Percentiles rank a stretch among this genome's conserved stretches.
phyloP scores from a whole-genome alignment of 2,329 filamentous ascomycete species.

The Plenodomus biglobosus region DNA sequence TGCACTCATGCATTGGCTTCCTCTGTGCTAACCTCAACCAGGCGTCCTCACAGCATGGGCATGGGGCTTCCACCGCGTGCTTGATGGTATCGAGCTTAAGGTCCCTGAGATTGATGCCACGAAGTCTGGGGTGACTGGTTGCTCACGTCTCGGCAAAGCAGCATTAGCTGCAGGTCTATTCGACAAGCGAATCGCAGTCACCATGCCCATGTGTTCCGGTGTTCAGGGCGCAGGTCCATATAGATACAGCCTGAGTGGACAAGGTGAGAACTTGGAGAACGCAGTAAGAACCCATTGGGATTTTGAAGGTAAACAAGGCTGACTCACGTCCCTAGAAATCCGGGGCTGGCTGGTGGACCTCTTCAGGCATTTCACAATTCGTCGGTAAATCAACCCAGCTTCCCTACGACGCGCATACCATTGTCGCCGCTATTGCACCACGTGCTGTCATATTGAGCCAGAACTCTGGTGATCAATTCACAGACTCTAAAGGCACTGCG shows the following conservation, averaged over 20 bases:
- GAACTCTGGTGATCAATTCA: slow-evolving; percentile 49
- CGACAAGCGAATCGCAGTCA: slow-evolving; percentile 41
- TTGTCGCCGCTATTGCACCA: slow-evolving; percentile 40
- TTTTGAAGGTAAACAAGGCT: not conserved
- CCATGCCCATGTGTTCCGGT: slow-evolving; percentile 42
- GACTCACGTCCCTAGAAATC: slow-evolving; percentile 24
- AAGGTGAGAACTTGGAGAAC: slow-evolving; percentile 48
- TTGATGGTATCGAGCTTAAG: slow-evolving; percentile 39
- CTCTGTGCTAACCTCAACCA: slow-evolving; percentile 9
- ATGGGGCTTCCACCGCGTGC: slow-evolving; percentile 45
- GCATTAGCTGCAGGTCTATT: slow-evolving; percentile 42
- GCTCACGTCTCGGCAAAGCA: slow-evolving; percentile 42
- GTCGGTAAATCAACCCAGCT: slow-evolving; percentile 34
- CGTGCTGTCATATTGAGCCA: slow-evolving; percentile 40
- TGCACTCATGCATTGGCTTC: no score
- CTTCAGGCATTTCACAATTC: slow-evolving; percentile 38
- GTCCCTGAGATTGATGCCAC: slow-evolving; percentile 44
- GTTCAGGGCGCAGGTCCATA: slow-evolving; percentile 43
- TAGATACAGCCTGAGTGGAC: slow-evolving; percentile 49
- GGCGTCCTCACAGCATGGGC: slow-evolving; percentile 42
- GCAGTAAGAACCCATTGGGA: slow-evolving; percentile 15
- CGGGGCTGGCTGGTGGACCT: slow-evolving; percentile 42
- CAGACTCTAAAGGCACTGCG: slow-evolving; percentile 53
- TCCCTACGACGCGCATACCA: slow-evolving; percentile 43
- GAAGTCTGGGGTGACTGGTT: slow-evolving; percentile 41